phyloP scores from a whole-genome alignment of 768 basidiomycete genomes.

The Trametes villosa region DNA sequence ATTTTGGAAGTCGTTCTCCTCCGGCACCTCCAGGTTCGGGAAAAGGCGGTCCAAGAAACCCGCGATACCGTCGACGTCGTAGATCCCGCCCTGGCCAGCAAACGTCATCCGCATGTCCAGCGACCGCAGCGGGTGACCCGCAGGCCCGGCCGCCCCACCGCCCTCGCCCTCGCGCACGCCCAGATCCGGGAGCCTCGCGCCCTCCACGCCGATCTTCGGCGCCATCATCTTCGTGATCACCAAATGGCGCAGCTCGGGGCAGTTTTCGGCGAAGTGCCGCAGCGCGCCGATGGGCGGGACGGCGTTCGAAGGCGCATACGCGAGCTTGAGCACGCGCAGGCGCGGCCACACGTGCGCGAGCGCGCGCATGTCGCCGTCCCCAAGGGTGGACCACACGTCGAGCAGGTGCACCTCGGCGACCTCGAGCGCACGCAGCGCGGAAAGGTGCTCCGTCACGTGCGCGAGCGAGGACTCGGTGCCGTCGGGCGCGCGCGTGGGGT shows the following conservation, averaged over 20 bases:
- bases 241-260: slow-evolving; percentile 12
- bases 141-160: background rate
- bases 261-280: slow-evolving; percentile 10
- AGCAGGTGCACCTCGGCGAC: background rate
- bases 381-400: background rate
- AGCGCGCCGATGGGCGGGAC: background rate
- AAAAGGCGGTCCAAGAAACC: slow-evolving; percentile 14
- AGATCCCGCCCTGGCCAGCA: too few species aligned
- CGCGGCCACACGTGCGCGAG: slow-evolving; percentile 8
- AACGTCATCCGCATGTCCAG: slow-evolving; percentile 13
- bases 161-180: background rate
- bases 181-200: background rate
- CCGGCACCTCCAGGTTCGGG: slow-evolving; percentile 9
- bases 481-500: background rate
- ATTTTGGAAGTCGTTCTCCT: background rate
- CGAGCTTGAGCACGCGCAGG: background rate
- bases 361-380: slow-evolving; percentile 5
- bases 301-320: background rate
- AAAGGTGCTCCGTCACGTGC: slow-evolving; percentile 1
- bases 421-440: background rate
- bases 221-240: slow-evolving; percentile 8
- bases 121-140: slow-evolving; percentile 3
- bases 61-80: background rate
- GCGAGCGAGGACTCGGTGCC: background rate
- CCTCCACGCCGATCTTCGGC: background rate